These are phyloP conservation scores for Adansonia gregorii DNA, from an alignment of 441 rosid genomes.

Conservation along the genomic window DNA sequence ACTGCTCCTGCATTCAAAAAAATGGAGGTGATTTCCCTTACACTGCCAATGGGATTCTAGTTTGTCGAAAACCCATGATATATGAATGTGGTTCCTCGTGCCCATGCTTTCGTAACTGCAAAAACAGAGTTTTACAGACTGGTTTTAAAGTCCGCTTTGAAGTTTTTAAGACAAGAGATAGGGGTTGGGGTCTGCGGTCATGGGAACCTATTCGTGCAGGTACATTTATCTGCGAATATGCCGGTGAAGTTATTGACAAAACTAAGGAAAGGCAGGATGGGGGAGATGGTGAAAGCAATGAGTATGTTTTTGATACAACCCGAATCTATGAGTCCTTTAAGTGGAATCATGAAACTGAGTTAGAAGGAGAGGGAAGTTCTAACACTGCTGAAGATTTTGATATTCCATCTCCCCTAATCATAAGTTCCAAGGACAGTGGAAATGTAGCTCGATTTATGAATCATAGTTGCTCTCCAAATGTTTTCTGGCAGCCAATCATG, in stretches of 20 bases:
- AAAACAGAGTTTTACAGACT: constrained; percentile 50
- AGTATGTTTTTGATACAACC: constrained; percentile 45
- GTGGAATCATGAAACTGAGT: constrained; percentile 44
- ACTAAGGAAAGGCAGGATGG: constrained; percentile 27
- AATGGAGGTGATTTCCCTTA: constrained; percentile 59
- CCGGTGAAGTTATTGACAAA: constrained; percentile 51
- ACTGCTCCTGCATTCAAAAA: constrained; percentile 52
- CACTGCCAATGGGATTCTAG: constrained; percentile 41
- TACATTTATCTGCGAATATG: constrained; percentile 57
- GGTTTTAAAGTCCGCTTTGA: constrained; percentile 52
- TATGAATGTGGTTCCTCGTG: constrained; percentile 61
- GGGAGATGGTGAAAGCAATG: constrained; percentile 47
- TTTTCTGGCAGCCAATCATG: constrained; percentile 58
- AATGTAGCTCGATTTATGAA: constrained; percentile 69
- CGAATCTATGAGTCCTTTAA: constrained; percentile 40
- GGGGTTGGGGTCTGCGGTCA: constrained; percentile 67
- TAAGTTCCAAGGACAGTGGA: constrained; percentile 48
- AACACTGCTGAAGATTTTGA: constrained; percentile 33
- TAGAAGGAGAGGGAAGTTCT: neutral
- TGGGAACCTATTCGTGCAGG: constrained; percentile 68
- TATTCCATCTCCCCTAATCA: constrained; percentile 48
- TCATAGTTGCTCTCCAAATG: constrained; percentile 60
- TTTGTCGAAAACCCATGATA: constrained; percentile 44
- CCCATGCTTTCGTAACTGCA: constrained; percentile 51
- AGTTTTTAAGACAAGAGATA: constrained; percentile 55